A percentile compares a stretch with the other conserved stretches of the same genome.
These are phyloP conservation scores for Saturnispora kantuleensis DNA, from an alignment of 805 yeast genomes.

Conservation along the genomic window DNA sequence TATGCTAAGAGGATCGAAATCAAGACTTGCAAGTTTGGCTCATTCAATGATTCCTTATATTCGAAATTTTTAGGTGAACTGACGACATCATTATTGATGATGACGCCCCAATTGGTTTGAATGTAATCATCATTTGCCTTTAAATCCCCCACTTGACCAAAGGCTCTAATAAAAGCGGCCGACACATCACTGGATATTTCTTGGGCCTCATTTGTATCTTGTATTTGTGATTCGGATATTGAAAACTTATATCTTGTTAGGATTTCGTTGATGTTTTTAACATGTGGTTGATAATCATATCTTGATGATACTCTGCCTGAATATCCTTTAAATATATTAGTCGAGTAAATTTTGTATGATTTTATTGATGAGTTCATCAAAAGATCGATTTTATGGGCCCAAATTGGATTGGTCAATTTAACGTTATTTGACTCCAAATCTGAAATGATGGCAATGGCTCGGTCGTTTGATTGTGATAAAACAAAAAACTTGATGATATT, in stretches of 20 bases:
- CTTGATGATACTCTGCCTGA: not conserved
- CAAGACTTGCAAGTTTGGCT: slow-evolving; percentile 21
- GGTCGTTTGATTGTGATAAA: slow-evolving; percentile 11
- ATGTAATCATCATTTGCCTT: slow-evolving; percentile 19
- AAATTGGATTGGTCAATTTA: slow-evolving; percentile 17
- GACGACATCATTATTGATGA: slow-evolving; percentile 6
- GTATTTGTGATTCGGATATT: not conserved
- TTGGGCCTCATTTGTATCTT: not conserved
- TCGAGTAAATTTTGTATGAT: slow-evolving; percentile 20
- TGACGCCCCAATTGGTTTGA: slow-evolving; percentile 22
- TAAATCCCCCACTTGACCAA: slow-evolving; percentile 22
- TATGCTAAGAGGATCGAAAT: slow-evolving; percentile 23
- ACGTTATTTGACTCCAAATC: slow-evolving; percentile 14
- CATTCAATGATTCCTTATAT: too few relatives aligned
- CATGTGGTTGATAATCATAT: slow-evolving; percentile 2
- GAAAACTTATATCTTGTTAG: not conserved
- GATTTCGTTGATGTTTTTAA: not conserved
- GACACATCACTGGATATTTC: not conserved
- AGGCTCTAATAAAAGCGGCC: slow-evolving; percentile 19
- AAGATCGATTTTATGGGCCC: slow-evolving; percentile 19
- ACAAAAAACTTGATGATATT: slow-evolving; percentile 17
- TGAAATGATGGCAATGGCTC: slow-evolving; percentile 17
- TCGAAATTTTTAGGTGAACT: slow-evolving; percentile 4
- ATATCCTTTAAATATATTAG: slow-evolving; percentile 5
- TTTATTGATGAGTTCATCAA: slow-evolving; percentile 18